Evolutionary conservation across 345 rosid genomes (phyloP).

Genomic region (Toxicodendron radicans): DNA sequence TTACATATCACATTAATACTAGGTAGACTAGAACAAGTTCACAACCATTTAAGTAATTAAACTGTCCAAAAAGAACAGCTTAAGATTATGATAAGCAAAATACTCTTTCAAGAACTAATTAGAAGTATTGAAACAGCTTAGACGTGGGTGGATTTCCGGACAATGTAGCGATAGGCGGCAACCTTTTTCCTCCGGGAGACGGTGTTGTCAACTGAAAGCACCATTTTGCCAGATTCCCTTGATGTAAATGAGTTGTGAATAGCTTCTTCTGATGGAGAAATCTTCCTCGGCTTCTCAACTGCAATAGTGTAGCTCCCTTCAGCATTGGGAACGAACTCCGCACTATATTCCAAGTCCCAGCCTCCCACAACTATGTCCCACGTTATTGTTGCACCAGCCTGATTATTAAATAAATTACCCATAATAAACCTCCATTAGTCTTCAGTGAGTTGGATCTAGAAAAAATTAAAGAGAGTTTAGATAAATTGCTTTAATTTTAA

Average conservation of each 20-base stretch:
- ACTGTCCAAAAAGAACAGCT: neutral
- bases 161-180: constrained; percentile 89
- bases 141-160: constrained; percentile 55
- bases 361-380: constrained; percentile 99
- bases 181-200: constrained; percentile 77
- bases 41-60: constrained; percentile 16
- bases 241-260: constrained; percentile 74
- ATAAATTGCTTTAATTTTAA: too few relatives aligned
- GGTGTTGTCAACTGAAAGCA: constrained; percentile 86
- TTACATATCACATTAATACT: constrained; percentile 23
- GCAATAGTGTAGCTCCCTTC: constrained; percentile 78
- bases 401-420: neutral
- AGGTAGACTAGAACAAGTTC: constrained; percentile 17
- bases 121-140: neutral
- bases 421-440: neutral
- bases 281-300: constrained; percentile 70
- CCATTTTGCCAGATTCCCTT: constrained; percentile 79
- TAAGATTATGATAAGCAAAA: neutral
- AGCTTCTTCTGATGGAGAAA: constrained; percentile 63
- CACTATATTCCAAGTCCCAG: constrained; percentile 96
- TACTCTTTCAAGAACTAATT: constrained; percentile 16
- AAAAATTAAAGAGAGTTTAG: neutral
- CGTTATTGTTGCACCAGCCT: constrained; percentile 86
- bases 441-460: neutral
- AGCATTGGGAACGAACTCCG: constrained; percentile 85